Conservation (phyloP, 1,284 basidiomycete genomes). For the Puccinia sorghi region DNA sequence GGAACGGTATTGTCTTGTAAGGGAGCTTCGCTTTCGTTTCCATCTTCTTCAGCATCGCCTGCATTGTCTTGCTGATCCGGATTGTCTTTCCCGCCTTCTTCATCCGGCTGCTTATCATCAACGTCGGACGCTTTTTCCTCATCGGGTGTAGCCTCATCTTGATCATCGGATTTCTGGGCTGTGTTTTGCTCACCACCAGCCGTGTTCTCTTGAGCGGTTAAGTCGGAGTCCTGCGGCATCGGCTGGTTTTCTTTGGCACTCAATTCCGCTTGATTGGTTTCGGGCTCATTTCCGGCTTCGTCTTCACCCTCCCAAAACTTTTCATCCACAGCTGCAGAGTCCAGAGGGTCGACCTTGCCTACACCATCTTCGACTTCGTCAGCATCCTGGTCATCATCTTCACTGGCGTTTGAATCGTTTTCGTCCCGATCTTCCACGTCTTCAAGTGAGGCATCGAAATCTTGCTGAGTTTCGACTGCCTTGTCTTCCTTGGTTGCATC, state of each 20-base stretch:
- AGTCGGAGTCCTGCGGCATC: conserved; percentile 33
- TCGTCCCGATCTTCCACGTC: conserved; percentile 65
- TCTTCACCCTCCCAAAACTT: conserved; percentile 91
- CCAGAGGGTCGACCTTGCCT: conserved; percentile 80
- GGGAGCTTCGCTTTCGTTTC: conserved; percentile 22
- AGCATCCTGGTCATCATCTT: conserved; percentile 63
- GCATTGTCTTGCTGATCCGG: conserved; percentile 52
- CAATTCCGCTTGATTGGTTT: conserved; percentile 58
- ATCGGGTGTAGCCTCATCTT: conserved; percentile 29
- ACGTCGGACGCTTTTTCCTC: conserved; percentile 56
- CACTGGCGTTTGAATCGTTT: conserved; percentile 66
- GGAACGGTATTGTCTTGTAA: conserved; percentile 17
- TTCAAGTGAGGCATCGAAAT: conserved; percentile 76
- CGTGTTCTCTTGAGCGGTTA: conserved; percentile 35
- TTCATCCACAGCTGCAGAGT: conserved; percentile 86
- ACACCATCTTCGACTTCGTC: conserved; percentile 71
- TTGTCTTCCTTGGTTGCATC: conserved; percentile 59
- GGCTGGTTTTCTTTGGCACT: conserved; percentile 26
- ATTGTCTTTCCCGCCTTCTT: conserved; percentile 64
- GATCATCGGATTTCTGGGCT: conserved; percentile 61
- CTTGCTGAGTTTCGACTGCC: conserved; percentile 62
- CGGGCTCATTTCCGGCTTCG: conserved; percentile 62
- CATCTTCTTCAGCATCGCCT: conserved; percentile 46
- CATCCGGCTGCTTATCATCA: conserved; percentile 59
- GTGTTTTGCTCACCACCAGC: conserved; percentile 56